A percentile compares a stretch with the other conserved stretches of the same genome.
phyloP scores from a whole-genome alignment of 306 rosid genomes.

The Dalbergia oliveri region DNA sequence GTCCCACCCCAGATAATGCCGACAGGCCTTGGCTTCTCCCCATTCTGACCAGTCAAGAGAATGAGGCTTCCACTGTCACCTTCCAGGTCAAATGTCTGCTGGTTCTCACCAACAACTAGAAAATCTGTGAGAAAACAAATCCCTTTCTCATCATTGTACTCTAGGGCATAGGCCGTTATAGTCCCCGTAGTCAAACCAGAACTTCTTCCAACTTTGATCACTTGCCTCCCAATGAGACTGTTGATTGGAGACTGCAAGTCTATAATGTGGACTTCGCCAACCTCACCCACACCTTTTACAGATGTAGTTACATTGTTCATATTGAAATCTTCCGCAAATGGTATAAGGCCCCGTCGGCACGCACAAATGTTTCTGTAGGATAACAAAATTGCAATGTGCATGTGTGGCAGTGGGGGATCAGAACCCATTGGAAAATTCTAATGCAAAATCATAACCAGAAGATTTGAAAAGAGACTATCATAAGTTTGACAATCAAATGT shows the following conservation, averaged over 20 bases:
- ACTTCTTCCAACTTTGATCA: slow-evolving; percentile 97
- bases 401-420: slow-evolving; percentile 27
- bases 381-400: slow-evolving; percentile 53
- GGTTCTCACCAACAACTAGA: slow-evolving; percentile 99
- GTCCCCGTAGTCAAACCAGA: slow-evolving; percentile 97
- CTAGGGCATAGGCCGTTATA: slow-evolving; percentile 94
- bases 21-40: slow-evolving; percentile 85
- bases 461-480: slow-evolving; percentile 47
- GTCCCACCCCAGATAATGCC: slow-evolving; percentile 99
- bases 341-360: slow-evolving; percentile 99
- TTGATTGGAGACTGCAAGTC: slow-evolving; percentile 94
- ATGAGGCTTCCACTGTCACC: slow-evolving; percentile 99
- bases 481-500: slow-evolving; percentile 20
- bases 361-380: slow-evolving; percentile 95
- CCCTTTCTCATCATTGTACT: slow-evolving; percentile 97
- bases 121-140: slow-evolving; percentile 98
- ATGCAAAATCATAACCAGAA: slow-evolving; percentile 42
- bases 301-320: slow-evolving; percentile 71
- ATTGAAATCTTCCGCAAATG: slow-evolving; percentile 87
- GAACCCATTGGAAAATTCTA: slow-evolving; percentile 40
- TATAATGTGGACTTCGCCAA: slow-evolving; percentile 85
- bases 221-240: slow-evolving; percentile 94
- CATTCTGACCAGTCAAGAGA: slow-evolving; percentile 77
- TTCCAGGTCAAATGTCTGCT: slow-evolving; percentile 97
- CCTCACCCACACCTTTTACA: slow-evolving; percentile 87